Base-by-base conservation (phyloP, 2,329 filamentous ascomycete species). In the Zymoseptoria crescenta region DNA sequence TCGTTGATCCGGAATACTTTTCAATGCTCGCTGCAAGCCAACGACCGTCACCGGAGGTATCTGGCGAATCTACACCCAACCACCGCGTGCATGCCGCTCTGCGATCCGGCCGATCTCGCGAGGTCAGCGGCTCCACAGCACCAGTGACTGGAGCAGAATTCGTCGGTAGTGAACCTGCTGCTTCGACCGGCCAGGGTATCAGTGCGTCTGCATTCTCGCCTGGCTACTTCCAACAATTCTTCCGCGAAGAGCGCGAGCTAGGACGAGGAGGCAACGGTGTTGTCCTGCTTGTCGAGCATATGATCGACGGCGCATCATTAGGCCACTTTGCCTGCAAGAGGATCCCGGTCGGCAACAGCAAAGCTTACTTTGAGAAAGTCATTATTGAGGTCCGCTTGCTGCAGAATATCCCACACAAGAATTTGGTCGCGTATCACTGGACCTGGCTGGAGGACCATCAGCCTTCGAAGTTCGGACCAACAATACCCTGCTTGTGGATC, bases 311-410 rank as follows among this genome's bases (percentile, higher is more conserved):
- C 21, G 93, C 96, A 51, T 83, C 86, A 30, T 80, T 99, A 1
- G 94, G 94, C 1, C 83, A 94, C 64, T 99, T 96, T 74, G 94
- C 94, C 10, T 99, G 94, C 79, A 99, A 99, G 75, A 85, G 95
- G 52, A 92, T 99, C 0, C 95, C 94, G 0, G 94, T 99, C 1
- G 78, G 94, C 13, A 88, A 99, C 69, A 97, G 68, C 93, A 96
- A 69, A 85, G 87, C 62, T 96, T 94, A 95, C 79, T 99, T 66
- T 13, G 91, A 96, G 74, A 97, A 96, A 75, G 87, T 97, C 1
- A 79, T 99, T 55, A 83, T 94, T 52, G 94, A 99, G 74, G 95
- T 99, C 1, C 91, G 96, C 74, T 80, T 97, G 24, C 82, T 99
- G 24, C 91, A 96, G 67, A 89, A 90, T 67, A 83, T 99, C 3